Base-by-base conservation (phyloP, 345 rosid genomes). In the Litchi chinensis region DNA sequence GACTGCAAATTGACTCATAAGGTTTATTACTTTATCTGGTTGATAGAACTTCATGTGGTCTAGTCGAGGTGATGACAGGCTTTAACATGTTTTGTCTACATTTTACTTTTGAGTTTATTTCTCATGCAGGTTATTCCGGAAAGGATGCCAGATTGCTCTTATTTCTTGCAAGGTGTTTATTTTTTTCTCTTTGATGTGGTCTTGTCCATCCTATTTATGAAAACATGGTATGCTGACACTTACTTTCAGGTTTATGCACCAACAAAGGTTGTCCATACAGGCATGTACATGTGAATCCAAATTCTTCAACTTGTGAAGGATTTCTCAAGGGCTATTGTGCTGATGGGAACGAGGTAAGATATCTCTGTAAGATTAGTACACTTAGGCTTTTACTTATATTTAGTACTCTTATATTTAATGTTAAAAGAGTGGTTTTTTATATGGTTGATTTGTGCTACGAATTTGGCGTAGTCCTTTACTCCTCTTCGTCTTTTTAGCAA, bases 141-240 rank as follows among this genome's bases (percentile, higher is more conserved):
- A 75, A 86, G 98, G 83, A 96, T 96, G 99, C 99, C 97, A 9
- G 98, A 94, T 82, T 96, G 99, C 76, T 96, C 97, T 79, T 96
- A 88, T 83, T 96, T 88, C 87, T 66, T 91, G 88, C 98, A 91
- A 93, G 99, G 99, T 94, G 74, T 73, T 54, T 70, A 54, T 65
- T 37, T 65, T 65, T 50, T 63, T 65, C 52, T 59, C 15, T 77
- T 43, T 71, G 5, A 65, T 78, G n/a, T 74, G 72, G 48, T 60
- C 66, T 48, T 54, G 59, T 63, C 70, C 10, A 65, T 66, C 68
- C 22, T 50, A 64, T 22, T 59, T 66, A 52, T 10, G 21, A 12
- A 9, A 48, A 37, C 60, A 66, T 26, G 54, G 71, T 41, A 73
- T 67, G 77, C 81, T 82, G 57, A 84, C 44, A 43, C 66, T 80